A percentile compares a stretch with the other conserved stretches of the same genome.
Evolutionary conservation across 2,329 filamentous ascomycete genomes (phyloP).

Genomic region (Blastomyces parvus): DNA sequence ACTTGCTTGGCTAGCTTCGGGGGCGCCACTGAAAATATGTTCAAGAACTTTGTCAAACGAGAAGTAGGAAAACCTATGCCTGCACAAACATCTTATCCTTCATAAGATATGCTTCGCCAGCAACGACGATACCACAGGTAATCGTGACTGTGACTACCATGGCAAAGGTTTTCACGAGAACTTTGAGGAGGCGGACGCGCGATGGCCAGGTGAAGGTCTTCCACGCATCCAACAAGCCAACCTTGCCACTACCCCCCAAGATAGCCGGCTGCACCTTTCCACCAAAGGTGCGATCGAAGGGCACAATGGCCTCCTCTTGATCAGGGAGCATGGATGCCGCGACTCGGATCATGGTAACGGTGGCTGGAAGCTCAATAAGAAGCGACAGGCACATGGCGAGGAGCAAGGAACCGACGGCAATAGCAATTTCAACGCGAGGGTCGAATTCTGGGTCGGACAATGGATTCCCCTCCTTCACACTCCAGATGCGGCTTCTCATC

Average conservation of each 20-base stretch:
- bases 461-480: slow-evolving; percentile 31
- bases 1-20: background rate
- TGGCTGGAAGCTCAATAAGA: slow-evolving; percentile 63
- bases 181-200: slow-evolving; percentile 62
- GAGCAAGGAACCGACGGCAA: slow-evolving; percentile 30
- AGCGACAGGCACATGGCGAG: slow-evolving; percentile 39
- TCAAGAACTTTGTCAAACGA: background rate
- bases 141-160: slow-evolving; percentile 44
- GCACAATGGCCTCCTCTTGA: slow-evolving; percentile 72
- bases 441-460: slow-evolving; percentile 23
- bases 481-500: slow-evolving; percentile 36
- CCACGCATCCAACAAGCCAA: slow-evolving; percentile 69
- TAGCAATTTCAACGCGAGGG: slow-evolving; percentile 25
- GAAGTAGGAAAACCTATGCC: background rate
- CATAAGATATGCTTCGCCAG: slow-evolving; percentile 46
- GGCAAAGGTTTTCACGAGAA: slow-evolving; percentile 62
- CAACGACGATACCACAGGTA: slow-evolving; percentile 42
- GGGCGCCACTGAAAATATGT: background rate
- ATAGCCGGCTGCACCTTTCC: slow-evolving; percentile 67
- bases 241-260: slow-evolving; percentile 60
- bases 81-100: slow-evolving; percentile 17
- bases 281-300: slow-evolving; percentile 79
- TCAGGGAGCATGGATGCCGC: slow-evolving; percentile 79
- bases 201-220: slow-evolving; percentile 63
- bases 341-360: slow-evolving; percentile 68